A percentile compares a stretch with the other conserved stretches of the same genome.
phyloP scores from a whole-genome alignment of 495 filamentous ascomycete genomes.

The Cryomyces antarcticus region DNA sequence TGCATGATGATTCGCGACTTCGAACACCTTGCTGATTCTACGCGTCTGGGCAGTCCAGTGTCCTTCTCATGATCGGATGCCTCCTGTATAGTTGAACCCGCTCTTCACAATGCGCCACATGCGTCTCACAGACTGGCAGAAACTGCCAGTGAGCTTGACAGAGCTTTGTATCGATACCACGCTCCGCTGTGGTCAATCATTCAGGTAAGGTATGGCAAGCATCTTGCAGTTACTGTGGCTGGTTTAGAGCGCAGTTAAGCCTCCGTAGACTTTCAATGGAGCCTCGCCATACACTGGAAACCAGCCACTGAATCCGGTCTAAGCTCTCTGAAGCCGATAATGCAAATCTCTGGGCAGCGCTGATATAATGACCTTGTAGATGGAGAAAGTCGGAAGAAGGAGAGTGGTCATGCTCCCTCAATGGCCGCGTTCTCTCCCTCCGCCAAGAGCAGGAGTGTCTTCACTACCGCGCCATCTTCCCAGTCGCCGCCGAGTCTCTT shows the following conservation, averaged over 20 bases:
- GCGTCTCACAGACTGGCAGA: slow-evolving; percentile 45
- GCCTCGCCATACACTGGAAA: no score
- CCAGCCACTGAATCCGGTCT: no score
- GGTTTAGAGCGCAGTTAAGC: no score
- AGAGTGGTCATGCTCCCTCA: slow-evolving; percentile 81
- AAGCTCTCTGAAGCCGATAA: not conserved
- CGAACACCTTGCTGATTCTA: no score
- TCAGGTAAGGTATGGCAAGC: slow-evolving; percentile 34
- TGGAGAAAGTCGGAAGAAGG: slow-evolving; percentile 64
- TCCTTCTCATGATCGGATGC: no score
- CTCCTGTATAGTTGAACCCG: no score
- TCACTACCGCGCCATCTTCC: slow-evolving; percentile 57
- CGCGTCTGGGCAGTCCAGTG: no score
- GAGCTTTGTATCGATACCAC: slow-evolving; percentile 87
- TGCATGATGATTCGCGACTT: no score
- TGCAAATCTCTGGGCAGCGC: not conserved
- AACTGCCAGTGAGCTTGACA: slow-evolving; percentile 54
- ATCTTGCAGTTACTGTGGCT: no score
- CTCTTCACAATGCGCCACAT: no score
- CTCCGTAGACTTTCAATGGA: no score
- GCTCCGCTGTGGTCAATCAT: slow-evolving; percentile 78
- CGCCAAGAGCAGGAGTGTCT: slow-evolving; percentile 62
- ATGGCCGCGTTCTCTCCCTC: slow-evolving; percentile 65
- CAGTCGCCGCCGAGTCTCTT: slow-evolving; percentile 10
- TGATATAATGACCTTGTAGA: slow-evolving; percentile 19